These are phyloP conservation scores for Neurospora pannonica DNA, from an alignment of 495 filamentous ascomycete species.

Conservation along the genomic window DNA sequence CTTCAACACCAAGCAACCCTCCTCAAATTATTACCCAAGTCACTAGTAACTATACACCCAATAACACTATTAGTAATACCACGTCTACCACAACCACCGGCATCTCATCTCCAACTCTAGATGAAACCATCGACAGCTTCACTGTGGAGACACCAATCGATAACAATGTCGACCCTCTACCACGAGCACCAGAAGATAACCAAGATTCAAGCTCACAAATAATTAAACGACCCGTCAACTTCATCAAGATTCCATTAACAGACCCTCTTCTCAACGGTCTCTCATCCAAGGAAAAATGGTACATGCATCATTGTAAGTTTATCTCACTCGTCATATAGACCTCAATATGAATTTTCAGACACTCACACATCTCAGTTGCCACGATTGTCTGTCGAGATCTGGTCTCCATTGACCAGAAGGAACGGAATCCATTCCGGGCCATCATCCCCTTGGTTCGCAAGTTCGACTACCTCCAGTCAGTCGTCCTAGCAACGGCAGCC, in stretches of 20 bases:
- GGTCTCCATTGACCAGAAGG: constrained; percentile 39
- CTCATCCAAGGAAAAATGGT: constrained; percentile 28
- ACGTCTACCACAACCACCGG: background rate
- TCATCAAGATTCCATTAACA: background rate
- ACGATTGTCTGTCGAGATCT: constrained; percentile 43
- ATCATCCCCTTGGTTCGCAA: constrained; percentile 36
- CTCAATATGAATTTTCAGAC: background rate
- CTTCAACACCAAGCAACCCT: background rate
- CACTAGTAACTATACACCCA: background rate
- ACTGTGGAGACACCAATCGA: background rate
- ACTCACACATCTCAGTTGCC: constrained; percentile 28
- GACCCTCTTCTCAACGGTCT: constrained; percentile 31
- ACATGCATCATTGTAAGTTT: constrained; percentile 42
- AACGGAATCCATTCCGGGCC: constrained; percentile 41
- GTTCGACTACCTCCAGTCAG: constrained; percentile 37
- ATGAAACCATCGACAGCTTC: background rate
- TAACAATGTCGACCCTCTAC: background rate
- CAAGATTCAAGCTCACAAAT: background rate
- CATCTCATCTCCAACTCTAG: background rate
- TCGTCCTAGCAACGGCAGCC: constrained; percentile 45
- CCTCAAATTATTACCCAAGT: background rate
- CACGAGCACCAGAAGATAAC: background rate
- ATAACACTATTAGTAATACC: background rate
- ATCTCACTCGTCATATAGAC: background rate
- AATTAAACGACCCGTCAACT: background rate